Evolutionary conservation across 352 stramenopile species (phyloP).

Genomic region (Phytophthora multivora): DNA sequence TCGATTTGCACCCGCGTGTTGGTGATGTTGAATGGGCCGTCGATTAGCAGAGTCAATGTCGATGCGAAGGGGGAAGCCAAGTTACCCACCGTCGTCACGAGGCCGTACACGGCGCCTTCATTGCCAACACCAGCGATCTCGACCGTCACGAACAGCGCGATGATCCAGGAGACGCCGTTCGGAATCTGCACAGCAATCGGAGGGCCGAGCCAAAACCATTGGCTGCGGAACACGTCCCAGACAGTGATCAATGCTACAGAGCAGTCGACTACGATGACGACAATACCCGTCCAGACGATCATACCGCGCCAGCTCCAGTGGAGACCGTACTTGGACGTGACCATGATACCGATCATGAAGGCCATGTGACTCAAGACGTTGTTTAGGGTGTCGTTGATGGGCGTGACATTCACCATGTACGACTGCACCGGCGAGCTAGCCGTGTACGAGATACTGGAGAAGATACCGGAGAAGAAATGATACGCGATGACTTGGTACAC

Average conservation of each 20-base stretch:
- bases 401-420: constrained; percentile 10
- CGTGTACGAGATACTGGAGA: constrained; percentile 15
- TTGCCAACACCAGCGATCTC: constrained; percentile 22
- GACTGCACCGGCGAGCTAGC: constrained; percentile 6
- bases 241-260: constrained; percentile 16
- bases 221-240: constrained; percentile 20
- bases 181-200: constrained; percentile 23
- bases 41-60: constrained; percentile 20
- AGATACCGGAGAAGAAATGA: constrained; percentile 20
- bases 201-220: constrained; percentile 23
- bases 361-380: constrained; percentile 6
- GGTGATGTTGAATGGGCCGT: constrained; percentile 20
- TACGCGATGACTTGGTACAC: constrained; percentile 23
- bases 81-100: constrained; percentile 19
- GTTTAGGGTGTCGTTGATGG: constrained; percentile 8
- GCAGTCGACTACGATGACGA: constrained; percentile 15
- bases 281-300: constrained; percentile 16
- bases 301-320: constrained; percentile 23
- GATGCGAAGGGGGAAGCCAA: constrained; percentile 12
- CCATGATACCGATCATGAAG: constrained; percentile 22
- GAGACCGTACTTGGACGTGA: constrained; percentile 26
- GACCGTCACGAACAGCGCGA: constrained; percentile 23
- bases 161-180: constrained; percentile 16
- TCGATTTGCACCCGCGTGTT: constrained; percentile 7
- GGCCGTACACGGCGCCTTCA: constrained; percentile 19